Base-by-base conservation (phyloP, 176 grass and related monocot species). In the Saccharum spontaneum region DNA sequence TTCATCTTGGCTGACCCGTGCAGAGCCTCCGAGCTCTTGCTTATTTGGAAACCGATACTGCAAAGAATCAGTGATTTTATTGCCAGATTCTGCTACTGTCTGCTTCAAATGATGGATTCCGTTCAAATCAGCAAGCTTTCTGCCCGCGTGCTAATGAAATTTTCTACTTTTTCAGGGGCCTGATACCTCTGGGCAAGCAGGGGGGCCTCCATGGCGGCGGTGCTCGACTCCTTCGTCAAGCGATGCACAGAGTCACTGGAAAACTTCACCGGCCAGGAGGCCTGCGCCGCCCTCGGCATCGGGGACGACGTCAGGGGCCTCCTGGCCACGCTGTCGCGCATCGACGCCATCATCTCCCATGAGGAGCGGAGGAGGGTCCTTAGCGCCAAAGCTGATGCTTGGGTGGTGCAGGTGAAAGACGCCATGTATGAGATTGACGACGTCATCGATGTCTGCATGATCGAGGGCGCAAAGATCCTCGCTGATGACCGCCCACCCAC, bases 331-430 rank as follows among this genome's bases (percentile, higher is more conserved):
- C 90, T 92, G 44, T 52, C 52, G 68, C 87, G 77, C 50, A 85
- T 92, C 49, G 57, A 71, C 7, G 88, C 84, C 80, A 28, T 90
- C 45, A 81, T 92, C 44, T 65, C 71, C 79, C 60, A 83, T 30
- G 88, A 89, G 63, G 90, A 84, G 66, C 70, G 14, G 8, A 52
- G 80, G 57, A 55, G 78, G 7, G 13, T 87, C n/a, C 73, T 88
- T 9, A 70, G 81, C 52, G 33, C 73, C 13, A 37, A 80, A 34
- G 52, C 79, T 13, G 78, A 87, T 68, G 43, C 28, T 0, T 97
- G 94, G 92, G 85, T 94, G 86, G 75, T 67, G 18, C 75, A 84
- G 68, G 16, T 94, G n/a, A 97, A 94, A 76, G 92, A 92, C 50
- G 82, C 78, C 38, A 82, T 91, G 69, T 94, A 97, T 30, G 94